Conservation (phyloP, 225 moss, liverwort and hornwort genomes). For the Polytrichum formosum region DNA sequence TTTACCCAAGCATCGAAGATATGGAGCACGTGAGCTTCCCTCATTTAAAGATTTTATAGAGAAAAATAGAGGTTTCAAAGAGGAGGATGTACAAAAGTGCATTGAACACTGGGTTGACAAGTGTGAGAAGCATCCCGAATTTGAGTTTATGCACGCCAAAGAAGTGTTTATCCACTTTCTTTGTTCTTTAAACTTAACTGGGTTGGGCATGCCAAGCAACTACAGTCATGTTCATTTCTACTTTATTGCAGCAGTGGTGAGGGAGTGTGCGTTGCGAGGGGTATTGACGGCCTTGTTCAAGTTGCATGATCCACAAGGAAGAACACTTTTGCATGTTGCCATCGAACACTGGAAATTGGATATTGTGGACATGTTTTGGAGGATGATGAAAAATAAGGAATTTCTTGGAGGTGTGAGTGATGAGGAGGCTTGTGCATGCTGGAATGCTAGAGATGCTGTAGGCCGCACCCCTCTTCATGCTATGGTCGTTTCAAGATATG, state of each 20-base stretch:
- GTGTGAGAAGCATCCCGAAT: neutral
- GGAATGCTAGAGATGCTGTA: neutral
- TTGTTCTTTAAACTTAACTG: neutral
- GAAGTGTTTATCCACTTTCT: neutral
- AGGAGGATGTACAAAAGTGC: too few relatives aligned
- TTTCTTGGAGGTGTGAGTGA: neutral
- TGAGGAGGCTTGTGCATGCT: neutral
- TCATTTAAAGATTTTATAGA: too few relatives aligned
- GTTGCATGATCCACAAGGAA: neutral
- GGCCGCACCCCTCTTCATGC: neutral
- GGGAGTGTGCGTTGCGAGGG: neutral
- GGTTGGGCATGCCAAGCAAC: too few relatives aligned
- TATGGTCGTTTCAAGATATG: neutral
- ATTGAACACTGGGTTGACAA: neutral
- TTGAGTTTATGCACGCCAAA: neutral
- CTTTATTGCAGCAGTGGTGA: too few relatives aligned
- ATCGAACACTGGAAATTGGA: neutral
- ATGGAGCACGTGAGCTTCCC: too few relatives aligned
- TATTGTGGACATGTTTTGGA: neutral
- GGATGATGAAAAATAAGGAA: neutral
- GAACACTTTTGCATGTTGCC: neutral
- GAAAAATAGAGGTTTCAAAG: too few relatives aligned
- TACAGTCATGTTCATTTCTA: too few relatives aligned
- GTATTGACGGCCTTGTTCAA: neutral
- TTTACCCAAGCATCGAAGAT: too few relatives aligned